Conservation (phyloP, 164 flowering plant species). For the Piper betle region DNA sequence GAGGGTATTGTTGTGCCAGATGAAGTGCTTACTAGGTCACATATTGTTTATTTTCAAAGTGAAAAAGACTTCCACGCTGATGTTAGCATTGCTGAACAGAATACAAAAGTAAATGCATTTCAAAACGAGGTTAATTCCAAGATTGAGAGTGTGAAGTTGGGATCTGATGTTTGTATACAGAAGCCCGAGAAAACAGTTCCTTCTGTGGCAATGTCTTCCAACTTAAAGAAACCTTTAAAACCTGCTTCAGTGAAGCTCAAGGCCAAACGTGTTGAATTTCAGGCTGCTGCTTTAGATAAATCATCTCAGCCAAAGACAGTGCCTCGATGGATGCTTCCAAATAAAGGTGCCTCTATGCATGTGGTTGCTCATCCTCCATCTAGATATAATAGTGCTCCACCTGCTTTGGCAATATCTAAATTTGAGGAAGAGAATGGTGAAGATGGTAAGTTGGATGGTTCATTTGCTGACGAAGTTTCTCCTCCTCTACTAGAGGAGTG, state of each 20-base stretch:
- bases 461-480: constrained; percentile 8
- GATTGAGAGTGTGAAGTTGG: constrained; percentile 13
- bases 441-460: constrained; percentile 15
- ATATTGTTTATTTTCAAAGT: constrained; percentile 11
- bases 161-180: constrained; percentile 3
- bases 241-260: constrained; percentile 24
- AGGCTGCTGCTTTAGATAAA: constrained; percentile 16
- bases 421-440: constrained; percentile 25
- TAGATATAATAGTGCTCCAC: constrained; percentile 67
- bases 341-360: constrained; percentile 47
- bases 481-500: neutral
- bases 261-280: constrained; percentile 33
- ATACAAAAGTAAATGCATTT: constrained; percentile 11
- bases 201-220: constrained; percentile 6
- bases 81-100: constrained; percentile 15
- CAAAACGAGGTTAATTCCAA: constrained; percentile 17
- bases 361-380: constrained; percentile 49
- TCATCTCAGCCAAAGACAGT: constrained; percentile 38
- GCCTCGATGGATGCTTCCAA: constrained; percentile 64
- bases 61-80: constrained; percentile 2
- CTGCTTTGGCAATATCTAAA: constrained; percentile 28
- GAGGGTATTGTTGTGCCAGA: constrained; percentile 7
- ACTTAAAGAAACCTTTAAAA: constrained; percentile 13
- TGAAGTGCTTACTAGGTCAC: constrained; percentile 9
- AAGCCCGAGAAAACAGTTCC: constrained; percentile 17